These are phyloP conservation scores for Cutaneotrichosporon mucoides DNA, from an alignment of 1,284 basidiomycete species.

Conservation along the genomic window DNA sequence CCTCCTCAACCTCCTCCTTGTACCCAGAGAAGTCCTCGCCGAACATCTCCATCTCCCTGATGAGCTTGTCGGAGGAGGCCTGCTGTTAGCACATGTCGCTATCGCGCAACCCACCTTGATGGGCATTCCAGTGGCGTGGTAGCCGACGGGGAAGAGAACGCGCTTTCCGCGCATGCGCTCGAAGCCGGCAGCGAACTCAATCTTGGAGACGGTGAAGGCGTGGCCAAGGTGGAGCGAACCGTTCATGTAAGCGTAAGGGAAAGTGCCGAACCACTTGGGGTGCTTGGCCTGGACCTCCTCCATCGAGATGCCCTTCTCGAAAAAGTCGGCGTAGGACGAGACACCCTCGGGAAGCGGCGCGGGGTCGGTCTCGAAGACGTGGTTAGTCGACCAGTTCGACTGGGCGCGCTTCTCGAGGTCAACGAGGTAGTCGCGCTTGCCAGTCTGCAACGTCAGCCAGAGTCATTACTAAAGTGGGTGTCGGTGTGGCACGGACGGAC, in stretches of 20 bases:
- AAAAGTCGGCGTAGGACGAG: conserved; percentile 57
- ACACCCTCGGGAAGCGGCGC: conserved; percentile 64
- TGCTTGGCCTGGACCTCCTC: conserved; percentile 57
- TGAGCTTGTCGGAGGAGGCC: conserved; percentile 91
- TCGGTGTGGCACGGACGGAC: no score
- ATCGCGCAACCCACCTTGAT: conserved; percentile 65
- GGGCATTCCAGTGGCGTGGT: conserved; percentile 97
- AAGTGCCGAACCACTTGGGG: conserved; percentile 97
- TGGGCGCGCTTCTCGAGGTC: conserved; percentile 81
- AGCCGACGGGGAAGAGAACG: conserved; percentile 90
- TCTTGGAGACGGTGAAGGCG: conserved; percentile 97
- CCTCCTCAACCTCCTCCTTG: conserved; percentile 51
- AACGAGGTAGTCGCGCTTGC: conserved; percentile 83
- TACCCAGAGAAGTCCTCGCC: conserved; percentile 83
- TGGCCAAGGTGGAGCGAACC: conserved; percentile 95
- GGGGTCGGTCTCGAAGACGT: conserved; percentile 85
- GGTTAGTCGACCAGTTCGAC: conserved; percentile 62
- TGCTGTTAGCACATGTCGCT: no score
- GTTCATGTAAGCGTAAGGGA: conserved; percentile 98
- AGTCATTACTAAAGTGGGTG: no score
- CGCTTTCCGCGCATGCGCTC: conserved; percentile 94
- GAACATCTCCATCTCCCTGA: conserved; percentile 95
- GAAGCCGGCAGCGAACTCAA: conserved; percentile 95
- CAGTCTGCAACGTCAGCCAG: no score
- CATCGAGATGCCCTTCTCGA: conserved; percentile 51